Conservation (phyloP, 1,284 basidiomycete species). For the Mycosarcoma maydis region DNA sequence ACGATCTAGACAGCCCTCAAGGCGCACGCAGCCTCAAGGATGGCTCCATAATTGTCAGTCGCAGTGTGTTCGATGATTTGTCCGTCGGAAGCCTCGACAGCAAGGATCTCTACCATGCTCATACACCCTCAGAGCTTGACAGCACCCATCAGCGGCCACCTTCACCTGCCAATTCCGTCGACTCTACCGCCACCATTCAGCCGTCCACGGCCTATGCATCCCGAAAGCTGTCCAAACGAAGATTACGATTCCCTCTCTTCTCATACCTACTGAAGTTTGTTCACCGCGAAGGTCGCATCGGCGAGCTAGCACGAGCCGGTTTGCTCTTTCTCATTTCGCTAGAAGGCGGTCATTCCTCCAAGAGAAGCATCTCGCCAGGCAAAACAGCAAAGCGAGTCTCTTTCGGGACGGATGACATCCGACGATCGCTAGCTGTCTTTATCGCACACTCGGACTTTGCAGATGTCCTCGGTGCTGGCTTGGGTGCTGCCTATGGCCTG, state of each 20-base stretch:
- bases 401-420: slow-evolving; percentile 28
- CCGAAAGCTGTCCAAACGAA: slow-evolving; percentile 17
- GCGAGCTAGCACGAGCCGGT: slow-evolving; percentile 91
- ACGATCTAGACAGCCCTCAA: slow-evolving; percentile 11
- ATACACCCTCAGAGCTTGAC: neutral
- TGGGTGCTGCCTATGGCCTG: slow-evolving; percentile 91
- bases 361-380: neutral
- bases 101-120: neutral
- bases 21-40: slow-evolving; percentile 26
- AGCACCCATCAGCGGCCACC: slow-evolving; percentile 9
- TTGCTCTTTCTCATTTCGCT: slow-evolving; percentile 92
- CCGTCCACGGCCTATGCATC: slow-evolving; percentile 19
- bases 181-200: slow-evolving; percentile 45
- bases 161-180: slow-evolving; percentile 38
- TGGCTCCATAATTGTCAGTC: slow-evolving; percentile 43
- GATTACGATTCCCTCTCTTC: slow-evolving; percentile 71
- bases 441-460: slow-evolving; percentile 95
- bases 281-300: slow-evolving; percentile 90
- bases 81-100: neutral
- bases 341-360: slow-evolving; percentile 12
- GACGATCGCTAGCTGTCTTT: slow-evolving; percentile 82
- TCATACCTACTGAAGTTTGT: slow-evolving; percentile 94
- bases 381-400: slow-evolving; percentile 23
- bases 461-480: slow-evolving; percentile 90
- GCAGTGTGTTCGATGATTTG: slow-evolving; percentile 13